These are phyloP conservation scores for Scalesia atractyloides DNA, from an alignment of 129 eudicot species.

Conservation along the genomic window DNA sequence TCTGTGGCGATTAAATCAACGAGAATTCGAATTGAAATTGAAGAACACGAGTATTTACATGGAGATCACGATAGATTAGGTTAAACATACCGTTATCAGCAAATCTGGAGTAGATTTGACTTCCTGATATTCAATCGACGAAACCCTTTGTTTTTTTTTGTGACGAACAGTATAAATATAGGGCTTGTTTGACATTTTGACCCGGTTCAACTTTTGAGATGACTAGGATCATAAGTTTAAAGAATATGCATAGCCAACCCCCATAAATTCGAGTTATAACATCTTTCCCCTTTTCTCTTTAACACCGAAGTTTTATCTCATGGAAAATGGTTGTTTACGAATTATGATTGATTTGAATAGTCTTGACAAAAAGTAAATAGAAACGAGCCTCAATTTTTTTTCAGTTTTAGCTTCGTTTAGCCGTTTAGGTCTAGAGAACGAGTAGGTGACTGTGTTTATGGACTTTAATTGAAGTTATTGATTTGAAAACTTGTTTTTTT, in stretches of 20 bases:
- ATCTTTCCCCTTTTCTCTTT: neutral
- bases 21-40: neutral
- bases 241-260: neutral
- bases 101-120: neutral
- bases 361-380: too few relatives aligned
- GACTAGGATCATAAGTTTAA: constrained; percentile 13
- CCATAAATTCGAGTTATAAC: neutral
- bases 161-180: constrained; percentile 4
- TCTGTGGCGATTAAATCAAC: constrained; percentile 21
- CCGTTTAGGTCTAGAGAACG: too few relatives aligned
- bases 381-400: too few relatives aligned
- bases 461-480: too few relatives aligned
- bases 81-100: constrained; percentile 13
- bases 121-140: constrained; percentile 16
- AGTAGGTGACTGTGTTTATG: too few relatives aligned
- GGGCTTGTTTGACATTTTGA: constrained; percentile 15
- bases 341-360: too few relatives aligned
- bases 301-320: neutral
- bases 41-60: constrained; percentile 1
- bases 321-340: too few relatives aligned
- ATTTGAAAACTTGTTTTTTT: too few relatives aligned
- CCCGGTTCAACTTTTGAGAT: neutral
- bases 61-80: constrained; percentile 2
- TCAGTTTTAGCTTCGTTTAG: too few relatives aligned
- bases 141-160: constrained; percentile 10